These are phyloP conservation scores for Euphorbia pulcherrima DNA, from an alignment of 345 rosid genomes.

Conservation along the genomic window DNA sequence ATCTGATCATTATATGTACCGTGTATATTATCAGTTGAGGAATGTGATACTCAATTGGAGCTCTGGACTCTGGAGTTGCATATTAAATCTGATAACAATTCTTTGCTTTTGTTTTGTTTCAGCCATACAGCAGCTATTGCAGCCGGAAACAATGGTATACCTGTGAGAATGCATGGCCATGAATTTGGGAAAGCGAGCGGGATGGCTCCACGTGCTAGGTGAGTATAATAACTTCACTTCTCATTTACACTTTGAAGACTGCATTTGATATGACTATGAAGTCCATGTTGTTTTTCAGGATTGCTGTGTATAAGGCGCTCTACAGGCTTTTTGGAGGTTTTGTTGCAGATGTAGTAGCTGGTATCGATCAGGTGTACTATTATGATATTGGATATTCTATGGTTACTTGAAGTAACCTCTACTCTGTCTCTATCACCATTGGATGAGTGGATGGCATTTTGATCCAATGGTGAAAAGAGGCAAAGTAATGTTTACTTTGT, in stretches of 20 bases:
- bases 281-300: constrained; percentile 39
- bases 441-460: too few species aligned
- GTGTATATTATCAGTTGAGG: too few species aligned
- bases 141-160: constrained; percentile 97
- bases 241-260: neutral
- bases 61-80: neutral
- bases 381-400: too few species aligned
- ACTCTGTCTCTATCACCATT: too few species aligned
- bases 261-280: constrained; percentile 6
- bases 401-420: too few species aligned
- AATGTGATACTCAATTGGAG: neutral
- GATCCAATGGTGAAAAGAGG: too few species aligned
- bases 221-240: constrained; percentile 16
- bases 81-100: constrained; percentile 23
- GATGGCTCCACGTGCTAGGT: constrained; percentile 99
- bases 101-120: constrained; percentile 23
- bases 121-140: constrained; percentile 99
- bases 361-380: constrained; percentile 78
- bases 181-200: constrained; percentile 99
- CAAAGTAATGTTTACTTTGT: too few species aligned
- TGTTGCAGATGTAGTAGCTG: constrained; percentile 97
- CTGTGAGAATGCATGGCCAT: constrained; percentile 84
- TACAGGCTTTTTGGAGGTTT: constrained; percentile 96
- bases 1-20: neutral
- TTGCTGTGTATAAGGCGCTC: constrained; percentile 94